A percentile compares a stretch with the other conserved stretches of the same genome.
These are phyloP conservation scores for Acrodontium crateriforme DNA, from an alignment of 2,329 filamentous ascomycete species.

Conservation along the genomic window DNA sequence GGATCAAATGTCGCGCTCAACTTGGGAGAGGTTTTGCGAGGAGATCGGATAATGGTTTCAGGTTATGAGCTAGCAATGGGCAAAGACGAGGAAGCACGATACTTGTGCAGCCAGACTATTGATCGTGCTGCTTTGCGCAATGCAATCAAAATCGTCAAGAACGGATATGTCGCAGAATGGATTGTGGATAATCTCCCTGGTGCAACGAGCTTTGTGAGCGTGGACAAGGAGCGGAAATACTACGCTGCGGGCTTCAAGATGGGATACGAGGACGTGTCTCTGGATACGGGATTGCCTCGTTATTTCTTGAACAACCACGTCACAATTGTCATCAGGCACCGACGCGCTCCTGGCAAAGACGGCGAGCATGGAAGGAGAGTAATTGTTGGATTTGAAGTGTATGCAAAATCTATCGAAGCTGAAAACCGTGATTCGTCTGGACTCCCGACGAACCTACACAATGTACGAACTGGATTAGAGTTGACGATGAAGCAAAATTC, in stretches of 20 bases:
- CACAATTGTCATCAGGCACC: constrained; percentile 69
- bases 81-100: constrained; percentile 56
- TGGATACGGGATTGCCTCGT: constrained; percentile 44
- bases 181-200: constrained; percentile 85
- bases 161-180: constrained; percentile 83
- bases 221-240: constrained; percentile 73
- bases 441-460: constrained; percentile 53
- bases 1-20: constrained; percentile 71
- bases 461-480: constrained; percentile 51
- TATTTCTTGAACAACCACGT: constrained; percentile 82
- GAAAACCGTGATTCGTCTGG: constrained; percentile 47
- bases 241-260: constrained; percentile 85
- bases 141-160: constrained; percentile 57
- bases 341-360: constrained; percentile 53
- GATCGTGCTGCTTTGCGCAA: constrained; percentile 50
- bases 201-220: constrained; percentile 75
- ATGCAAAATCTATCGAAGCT: constrained; percentile 65
- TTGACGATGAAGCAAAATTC: constrained; percentile 52
- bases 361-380: constrained; percentile 62
- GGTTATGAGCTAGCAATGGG: constrained; percentile 72
- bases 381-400: constrained; percentile 80
- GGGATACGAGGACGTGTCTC: constrained; percentile 57
- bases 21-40: constrained; percentile 72
- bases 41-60: constrained; percentile 71
- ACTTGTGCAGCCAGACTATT: constrained; percentile 58